phyloP scores from a whole-genome alignment of 75 land plant species.

The Pinus taeda region DNA sequence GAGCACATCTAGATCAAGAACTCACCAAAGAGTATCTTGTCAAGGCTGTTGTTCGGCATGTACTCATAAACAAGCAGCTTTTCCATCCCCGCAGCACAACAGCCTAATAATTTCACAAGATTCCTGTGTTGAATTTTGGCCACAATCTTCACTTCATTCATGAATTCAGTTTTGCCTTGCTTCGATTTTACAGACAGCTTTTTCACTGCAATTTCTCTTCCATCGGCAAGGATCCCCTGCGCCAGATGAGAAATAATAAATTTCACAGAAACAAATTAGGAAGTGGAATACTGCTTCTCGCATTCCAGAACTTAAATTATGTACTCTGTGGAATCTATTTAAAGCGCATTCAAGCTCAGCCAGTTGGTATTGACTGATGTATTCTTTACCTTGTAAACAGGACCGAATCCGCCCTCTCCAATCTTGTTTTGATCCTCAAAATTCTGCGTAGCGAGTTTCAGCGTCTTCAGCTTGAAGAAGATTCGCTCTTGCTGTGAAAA shows the following conservation, averaged over 20 bases:
- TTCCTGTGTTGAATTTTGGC: slow-evolving; percentile 23
- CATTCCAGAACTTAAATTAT: neutral
- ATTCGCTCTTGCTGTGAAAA: slow-evolving; percentile 5
- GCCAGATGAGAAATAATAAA: neutral
- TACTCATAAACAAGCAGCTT: slow-evolving; percentile 28
- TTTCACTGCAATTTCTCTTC: slow-evolving; percentile 22
- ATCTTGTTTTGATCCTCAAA: slow-evolving; percentile 15
- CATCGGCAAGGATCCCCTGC: slow-evolving; percentile 19
- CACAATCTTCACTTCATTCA: slow-evolving; percentile 23
- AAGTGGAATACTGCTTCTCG: neutral
- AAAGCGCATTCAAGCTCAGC: neutral
- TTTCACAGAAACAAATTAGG: neutral
- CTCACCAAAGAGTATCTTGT: slow-evolving; percentile 17
- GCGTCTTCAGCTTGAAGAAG: neutral
- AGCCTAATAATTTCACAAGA: slow-evolving; percentile 19
- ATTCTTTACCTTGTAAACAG: slow-evolving; percentile 29
- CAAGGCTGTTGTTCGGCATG: slow-evolving; percentile 15
- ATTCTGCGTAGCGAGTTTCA: slow-evolving; percentile 5
- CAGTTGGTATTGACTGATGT: neutral
- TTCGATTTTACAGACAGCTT: slow-evolving; percentile 11
- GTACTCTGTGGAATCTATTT: neutral
- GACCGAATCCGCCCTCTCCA: slow-evolving; percentile 36
- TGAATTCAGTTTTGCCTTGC: slow-evolving; percentile 23
- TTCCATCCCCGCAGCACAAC: slow-evolving; percentile 18
- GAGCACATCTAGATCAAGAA: no score